Conservation (phyloP, 371 early-diverging fungal species). For the Syncephalastrum sp. region DNA sequence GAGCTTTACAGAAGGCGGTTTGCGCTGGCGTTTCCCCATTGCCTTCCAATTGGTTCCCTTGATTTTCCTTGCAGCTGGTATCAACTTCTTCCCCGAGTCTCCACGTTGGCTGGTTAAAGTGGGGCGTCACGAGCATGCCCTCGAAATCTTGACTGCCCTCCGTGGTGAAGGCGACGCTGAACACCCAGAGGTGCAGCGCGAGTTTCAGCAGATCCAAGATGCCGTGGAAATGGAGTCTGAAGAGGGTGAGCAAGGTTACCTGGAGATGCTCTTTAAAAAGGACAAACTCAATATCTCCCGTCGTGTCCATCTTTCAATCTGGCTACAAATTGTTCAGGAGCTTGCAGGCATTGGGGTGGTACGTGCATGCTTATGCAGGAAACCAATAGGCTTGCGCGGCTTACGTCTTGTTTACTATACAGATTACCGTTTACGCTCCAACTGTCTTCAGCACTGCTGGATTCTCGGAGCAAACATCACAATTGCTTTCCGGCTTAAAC, state of each 20-base stretch:
- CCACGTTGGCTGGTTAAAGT: slow-evolving; percentile 36
- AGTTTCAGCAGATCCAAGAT: slow-evolving; percentile 32
- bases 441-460: slow-evolving; percentile 32
- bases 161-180: slow-evolving; percentile 37
- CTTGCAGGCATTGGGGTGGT: slow-evolving; percentile 35
- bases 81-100: slow-evolving; percentile 40
- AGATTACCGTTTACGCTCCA: slow-evolving; percentile 45
- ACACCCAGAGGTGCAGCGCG: slow-evolving; percentile 34
- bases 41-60: slow-evolving; percentile 43
- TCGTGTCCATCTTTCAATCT: slow-evolving; percentile 41
- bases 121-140: slow-evolving; percentile 37
- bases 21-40: slow-evolving; percentile 45
- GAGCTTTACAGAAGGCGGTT: slow-evolving; percentile 31
- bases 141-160: slow-evolving; percentile 36
- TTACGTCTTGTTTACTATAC: slow-evolving; percentile 1
- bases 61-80: slow-evolving; percentile 27
- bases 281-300: slow-evolving; percentile 40
- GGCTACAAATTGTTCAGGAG: slow-evolving; percentile 44
- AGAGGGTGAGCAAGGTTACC: slow-evolving; percentile 33
- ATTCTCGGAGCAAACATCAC: slow-evolving; percentile 28
- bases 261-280: slow-evolving; percentile 32
- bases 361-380: slow-evolving; percentile 3
- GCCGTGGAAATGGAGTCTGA: slow-evolving; percentile 27
- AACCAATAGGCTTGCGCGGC: background rate
- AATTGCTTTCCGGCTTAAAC: slow-evolving; percentile 37